phyloP scores from a whole-genome alignment of 148 eudicot species.

The Rhododendron molle region DNA sequence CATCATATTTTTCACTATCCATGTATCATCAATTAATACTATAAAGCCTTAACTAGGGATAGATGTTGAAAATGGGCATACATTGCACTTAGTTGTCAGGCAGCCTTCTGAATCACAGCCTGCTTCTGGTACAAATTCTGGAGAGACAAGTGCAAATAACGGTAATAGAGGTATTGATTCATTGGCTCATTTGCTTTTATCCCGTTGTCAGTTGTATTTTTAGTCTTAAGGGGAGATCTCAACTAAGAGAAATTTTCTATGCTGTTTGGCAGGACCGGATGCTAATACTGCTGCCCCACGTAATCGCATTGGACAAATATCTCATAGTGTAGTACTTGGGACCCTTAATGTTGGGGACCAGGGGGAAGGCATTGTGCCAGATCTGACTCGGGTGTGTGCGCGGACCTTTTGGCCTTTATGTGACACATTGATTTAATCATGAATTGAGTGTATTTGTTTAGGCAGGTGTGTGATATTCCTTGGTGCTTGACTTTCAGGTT shows the following conservation, averaged over 20 bases:
- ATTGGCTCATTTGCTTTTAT: not conserved
- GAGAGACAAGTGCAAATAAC: slow-evolving; percentile 34
- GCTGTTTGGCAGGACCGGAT: slow-evolving; percentile 48
- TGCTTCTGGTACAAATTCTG: slow-evolving; percentile 38
- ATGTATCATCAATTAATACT: not conserved
- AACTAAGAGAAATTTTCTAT: not conserved
- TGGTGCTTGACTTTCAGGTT: slow-evolving; percentile 38
- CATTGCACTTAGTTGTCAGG: slow-evolving; percentile 84
- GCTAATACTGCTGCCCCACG: slow-evolving; percentile 52
- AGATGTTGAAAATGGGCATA: slow-evolving; percentile 91
- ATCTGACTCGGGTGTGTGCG: slow-evolving; percentile 63
- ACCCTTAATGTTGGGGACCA: slow-evolving; percentile 74
- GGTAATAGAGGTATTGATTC: slow-evolving; percentile 40
- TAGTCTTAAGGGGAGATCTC: not conserved
- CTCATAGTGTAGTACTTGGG: slow-evolving; percentile 88
- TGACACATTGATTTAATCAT: not conserved
- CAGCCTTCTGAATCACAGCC: slow-evolving; percentile 67
- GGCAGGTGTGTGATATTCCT: not conserved
- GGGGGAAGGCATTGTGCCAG: slow-evolving; percentile 66
- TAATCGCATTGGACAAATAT: slow-evolving; percentile 66
- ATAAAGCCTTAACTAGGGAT: slow-evolving; percentile 31
- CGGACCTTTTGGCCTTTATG: not conserved
- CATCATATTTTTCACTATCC: not conserved
- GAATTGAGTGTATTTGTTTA: not conserved
- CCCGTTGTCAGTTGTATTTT: slow-evolving; percentile 2